Evolutionary conservation across 768 basidiomycete species (phyloP), one percentile per base, ranked within the genome.

Genomic region (Dacryopinax spathularia): DNA sequence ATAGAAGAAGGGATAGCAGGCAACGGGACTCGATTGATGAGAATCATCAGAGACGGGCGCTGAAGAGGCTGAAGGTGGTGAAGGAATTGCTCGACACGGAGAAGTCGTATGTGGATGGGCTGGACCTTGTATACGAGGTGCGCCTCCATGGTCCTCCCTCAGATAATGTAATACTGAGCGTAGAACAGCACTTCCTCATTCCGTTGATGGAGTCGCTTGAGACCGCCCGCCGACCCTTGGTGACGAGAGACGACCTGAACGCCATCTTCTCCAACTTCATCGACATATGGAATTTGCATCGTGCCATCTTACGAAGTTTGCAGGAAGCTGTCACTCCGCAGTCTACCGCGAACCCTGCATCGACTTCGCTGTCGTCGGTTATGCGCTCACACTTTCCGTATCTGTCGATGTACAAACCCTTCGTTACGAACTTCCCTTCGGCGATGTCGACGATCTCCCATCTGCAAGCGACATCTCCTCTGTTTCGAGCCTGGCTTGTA

Each of bases 261-360:
- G 79, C 84, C 13, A 77, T 91, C 34, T 93, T 93, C 73, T 87
- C 87, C 66, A 91, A 91, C 72, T 91, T 92, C 67, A 85, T 91
- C 70, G 90, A 92, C 73, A 91, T 93, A 34, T 91, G 87, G 90
- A 91, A 90, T 69, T 79, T 90, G 41, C 89, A 91, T 73, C 86
- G 82, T 61, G 82, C 86, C 1, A 86, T 91, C 73, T 83, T 84
- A 64, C 76, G 80, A 5, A 80, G 84, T 1, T 78, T 91, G 31
- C 78, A 81, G 7, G 72, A 75, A 39, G 76, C 81, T 60, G 68
- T 78, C 64, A 78, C 67, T 67, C 34, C 69, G 69, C 33, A 44
- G 20, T 60, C 56, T 10, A 9, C 5, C 10, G 3, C 25, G 36
- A 60, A 16, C 10, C 59, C 29, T 61, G 62, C 12, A 34, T 62